Evolutionary conservation across 495 filamentous ascomycete species (phyloP), one percentile per base, ranked within the genome.

Genomic region (Daldinia loculata): DNA sequence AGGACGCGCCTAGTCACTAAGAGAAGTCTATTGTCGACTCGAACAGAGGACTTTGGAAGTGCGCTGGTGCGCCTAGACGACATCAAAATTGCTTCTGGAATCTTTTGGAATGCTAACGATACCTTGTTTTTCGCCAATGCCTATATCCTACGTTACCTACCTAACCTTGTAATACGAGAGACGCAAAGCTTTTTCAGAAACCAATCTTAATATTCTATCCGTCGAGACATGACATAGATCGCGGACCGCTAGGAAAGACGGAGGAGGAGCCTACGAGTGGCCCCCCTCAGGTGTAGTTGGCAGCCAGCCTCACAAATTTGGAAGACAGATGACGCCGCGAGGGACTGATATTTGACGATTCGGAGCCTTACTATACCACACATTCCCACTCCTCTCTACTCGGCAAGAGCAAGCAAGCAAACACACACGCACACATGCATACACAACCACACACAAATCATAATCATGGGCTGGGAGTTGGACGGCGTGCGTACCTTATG

Each of bases 71-170:
- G 57, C 61, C 38, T 4, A 53, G 36, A 73, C 57, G 61, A 56
- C 61, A 41, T 29, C 61, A 53, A 72, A 66, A 73, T 66, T 69
- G 65, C 19, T 56, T 65, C 43, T 48, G 53, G 29, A 62, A 55
- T 69, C 27, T 63, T 63, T 69, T 66, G 61, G 67, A 61, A 69
- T 52, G 70, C 70, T 65, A 61, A 68, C 66, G 70, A 72, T 65
- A 72, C 65, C 60, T 69, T 61, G 50, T 69, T 69, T 22, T 66
- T 73, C 60, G 48, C 61, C 58, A 34, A 60, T 55, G 66, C 55
- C 66, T 69, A 72, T 68, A 68, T 53, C 70, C 64, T 63, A 72
- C 60, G 55, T 56, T 70, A 69, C 61, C 61, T 58, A 65, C 56
- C 24, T 26, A 26, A 26, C 24, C 30, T 72, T 69, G 61, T 73